These are phyloP conservation scores for Dictyostelium firmibasis DNA, from an alignment of 78 protist genomes.

Conservation along the genomic window DNA sequence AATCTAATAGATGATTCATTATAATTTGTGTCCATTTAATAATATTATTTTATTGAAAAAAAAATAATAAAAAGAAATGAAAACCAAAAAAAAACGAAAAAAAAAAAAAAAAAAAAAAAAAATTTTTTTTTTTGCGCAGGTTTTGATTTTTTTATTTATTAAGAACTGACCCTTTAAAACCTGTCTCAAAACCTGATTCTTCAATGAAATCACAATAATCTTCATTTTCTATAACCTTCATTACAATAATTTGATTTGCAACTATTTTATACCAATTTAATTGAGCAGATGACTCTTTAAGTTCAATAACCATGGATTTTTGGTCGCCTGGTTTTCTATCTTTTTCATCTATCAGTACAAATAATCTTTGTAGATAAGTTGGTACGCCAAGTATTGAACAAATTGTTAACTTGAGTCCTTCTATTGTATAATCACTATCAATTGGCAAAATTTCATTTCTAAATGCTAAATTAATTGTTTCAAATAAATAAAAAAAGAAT, in stretches of 20 bases:
- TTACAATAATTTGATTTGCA: constrained; percentile 57
- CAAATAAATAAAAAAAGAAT: neutral
- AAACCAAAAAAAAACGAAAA: neutral
- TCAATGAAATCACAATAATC: constrained; percentile 32
- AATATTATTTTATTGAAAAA: neutral
- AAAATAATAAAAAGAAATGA: neutral
- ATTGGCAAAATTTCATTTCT: constrained; percentile 54
- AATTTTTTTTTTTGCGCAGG: neutral
- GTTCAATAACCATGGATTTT: neutral
- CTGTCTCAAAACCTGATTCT: neutral
- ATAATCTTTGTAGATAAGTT: constrained; percentile 19
- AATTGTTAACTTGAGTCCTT: constrained; percentile 27
- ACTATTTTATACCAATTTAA: neutral
- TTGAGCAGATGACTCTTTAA: neutral
- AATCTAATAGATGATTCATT: neutral
- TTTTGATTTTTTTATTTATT: neutral
- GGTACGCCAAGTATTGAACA: neutral
- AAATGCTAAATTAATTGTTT: neutral
- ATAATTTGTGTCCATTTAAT: neutral
- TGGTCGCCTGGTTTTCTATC: neutral
- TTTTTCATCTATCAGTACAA: neutral
- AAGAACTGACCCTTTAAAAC: constrained; percentile 49
- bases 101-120: no score
- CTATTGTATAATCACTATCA: neutral
- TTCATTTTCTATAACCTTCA: constrained; percentile 14